Base-by-base conservation (phyloP, 2,329 filamentous ascomycete genomes). In the Cordyceps fumosorosea region DNA sequence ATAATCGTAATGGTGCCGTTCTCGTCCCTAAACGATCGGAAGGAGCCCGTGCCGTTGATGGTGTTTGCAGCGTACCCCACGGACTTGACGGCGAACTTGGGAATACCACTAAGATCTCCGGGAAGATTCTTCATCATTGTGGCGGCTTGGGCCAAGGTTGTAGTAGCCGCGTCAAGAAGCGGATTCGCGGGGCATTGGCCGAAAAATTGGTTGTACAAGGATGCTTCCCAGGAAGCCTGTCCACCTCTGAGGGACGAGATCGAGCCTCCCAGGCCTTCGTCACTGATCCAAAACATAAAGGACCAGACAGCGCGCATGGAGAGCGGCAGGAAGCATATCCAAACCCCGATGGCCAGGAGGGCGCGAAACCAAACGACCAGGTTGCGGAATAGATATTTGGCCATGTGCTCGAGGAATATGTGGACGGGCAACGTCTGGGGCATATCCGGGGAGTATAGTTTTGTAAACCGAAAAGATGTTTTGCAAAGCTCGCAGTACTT, bases 401-500 rank as follows among this genome's bases (percentile, higher is more conserved):
- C 77, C 68, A 93, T 86, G 75, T 96, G 90, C 66, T 86, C 87
- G 62, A 92, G 67, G 69, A 99, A 97, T 65, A 99, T 81, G 54
- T 88, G 83, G 47, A 88, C 82, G 0, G 96, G 95, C 16, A 99
- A 82, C 14, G 84, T 86, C 65, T 85, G 84, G 1, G 95, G 96
- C 95, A 99, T 99, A 71, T 93, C 85, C 4, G 92, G 91, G 65
- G 93, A 88, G 78, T 99, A 99, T 45, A 99, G 84, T 76, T 99
- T 99, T 59, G 95, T 99, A 79, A 99, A 99, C 64, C 92, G 90
- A 72, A 98, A 99, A 0, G 93, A 88, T 2, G 95, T 99, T 79
- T 99, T 99, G 86, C 95, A 99, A 42, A 99, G 87, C 79, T 99
- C 95, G 81, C 96, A 99, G 80, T 99, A 90, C 76, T 98, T 98